These are phyloP conservation scores for Didymosphaeria variabile DNA, from an alignment of 2,329 filamentous ascomycete genomes.

Conservation along the genomic window DNA sequence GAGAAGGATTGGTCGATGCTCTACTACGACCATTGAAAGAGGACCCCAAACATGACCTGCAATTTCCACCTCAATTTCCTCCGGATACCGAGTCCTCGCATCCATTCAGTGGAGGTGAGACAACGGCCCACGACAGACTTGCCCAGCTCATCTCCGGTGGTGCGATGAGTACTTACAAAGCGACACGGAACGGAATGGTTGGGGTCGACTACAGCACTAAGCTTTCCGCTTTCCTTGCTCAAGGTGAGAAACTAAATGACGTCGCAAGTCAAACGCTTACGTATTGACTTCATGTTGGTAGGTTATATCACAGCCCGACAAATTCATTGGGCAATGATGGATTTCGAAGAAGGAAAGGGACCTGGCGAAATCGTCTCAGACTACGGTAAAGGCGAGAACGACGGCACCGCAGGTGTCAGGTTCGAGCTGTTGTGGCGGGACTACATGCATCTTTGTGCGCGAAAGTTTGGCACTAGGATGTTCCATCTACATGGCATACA, in stretches of 20 bases:
- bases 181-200: constrained; percentile 75
- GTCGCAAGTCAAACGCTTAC: background rate
- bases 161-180: constrained; percentile 70
- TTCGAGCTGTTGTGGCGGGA: constrained; percentile 80
- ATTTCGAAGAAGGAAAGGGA: constrained; percentile 71
- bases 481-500: constrained; percentile 73
- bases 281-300: background rate
- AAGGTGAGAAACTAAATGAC: constrained; percentile 51
- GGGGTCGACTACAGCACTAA: constrained; percentile 79
- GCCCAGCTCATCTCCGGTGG: constrained; percentile 68
- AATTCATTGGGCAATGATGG: constrained; percentile 72
- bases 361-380: constrained; percentile 51
- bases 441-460: constrained; percentile 79
- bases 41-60: constrained; percentile 55
- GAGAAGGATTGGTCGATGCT: constrained; percentile 62
- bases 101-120: constrained; percentile 75
- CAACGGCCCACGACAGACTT: constrained; percentile 66
- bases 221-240: constrained; percentile 75
- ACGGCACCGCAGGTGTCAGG: constrained; percentile 73
- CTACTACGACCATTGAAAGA: constrained; percentile 67
- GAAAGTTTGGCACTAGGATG: constrained; percentile 72
- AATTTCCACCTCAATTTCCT: constrained; percentile 63
- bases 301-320: constrained; percentile 76
- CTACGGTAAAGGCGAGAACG: constrained; percentile 75
- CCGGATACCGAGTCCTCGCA: constrained; percentile 66